Evolutionary conservation across 176 grass and related monocot genomes (phyloP).

Genomic region (Thalia dealbata): DNA sequence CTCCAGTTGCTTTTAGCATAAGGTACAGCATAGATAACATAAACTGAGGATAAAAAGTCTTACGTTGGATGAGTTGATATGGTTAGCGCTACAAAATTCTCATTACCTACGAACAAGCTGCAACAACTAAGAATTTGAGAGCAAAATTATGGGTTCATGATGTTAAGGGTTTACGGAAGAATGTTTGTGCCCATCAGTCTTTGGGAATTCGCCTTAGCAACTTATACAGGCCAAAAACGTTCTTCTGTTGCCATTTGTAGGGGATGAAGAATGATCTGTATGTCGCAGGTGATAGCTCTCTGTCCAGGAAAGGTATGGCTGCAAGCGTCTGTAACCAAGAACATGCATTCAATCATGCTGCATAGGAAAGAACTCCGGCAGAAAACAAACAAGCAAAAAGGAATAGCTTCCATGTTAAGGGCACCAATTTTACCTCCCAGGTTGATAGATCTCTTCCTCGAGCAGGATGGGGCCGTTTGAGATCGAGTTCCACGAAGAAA

Average conservation of each 20-base stretch:
- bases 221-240: constrained; percentile 87
- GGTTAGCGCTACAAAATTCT: too few relatives aligned
- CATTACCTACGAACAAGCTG: too few relatives aligned
- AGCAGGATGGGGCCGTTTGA: constrained; percentile 63
- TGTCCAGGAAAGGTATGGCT: constrained; percentile 63
- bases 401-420: neutral
- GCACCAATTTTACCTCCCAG: constrained; percentile 64
- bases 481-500: constrained; percentile 80
- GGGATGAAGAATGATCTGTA: constrained; percentile 92
- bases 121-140: too few relatives aligned
- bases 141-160: too few relatives aligned
- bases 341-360: neutral
- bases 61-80: too few relatives aligned
- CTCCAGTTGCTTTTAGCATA: too few relatives aligned
- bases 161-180: too few relatives aligned
- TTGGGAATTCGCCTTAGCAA: constrained; percentile 41
- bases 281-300: constrained; percentile 75
- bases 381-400: neutral
- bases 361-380: too few relatives aligned
- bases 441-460: constrained; percentile 63
- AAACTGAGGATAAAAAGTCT: too few relatives aligned
- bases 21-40: too few relatives aligned
- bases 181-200: neutral
- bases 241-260: constrained; percentile 69
- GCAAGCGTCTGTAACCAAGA: constrained; percentile 48